Percentiles rank a stretch among this genome's conserved stretches.
Evolutionary conservation across 169 alveolate genomes (phyloP).

Genomic region (Neospora caninum): DNA sequence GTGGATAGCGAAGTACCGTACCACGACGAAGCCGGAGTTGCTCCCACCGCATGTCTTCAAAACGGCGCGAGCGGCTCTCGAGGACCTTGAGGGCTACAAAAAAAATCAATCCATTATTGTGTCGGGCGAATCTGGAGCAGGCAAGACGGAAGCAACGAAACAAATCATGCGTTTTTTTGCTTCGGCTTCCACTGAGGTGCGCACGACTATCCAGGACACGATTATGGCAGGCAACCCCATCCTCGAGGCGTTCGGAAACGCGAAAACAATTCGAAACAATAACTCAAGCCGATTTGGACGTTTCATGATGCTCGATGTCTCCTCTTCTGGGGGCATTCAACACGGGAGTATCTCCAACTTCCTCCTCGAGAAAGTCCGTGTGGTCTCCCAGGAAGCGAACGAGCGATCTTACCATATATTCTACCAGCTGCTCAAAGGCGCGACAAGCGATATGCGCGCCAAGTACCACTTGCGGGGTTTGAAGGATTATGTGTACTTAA

Average conservation of each 20-base stretch:
- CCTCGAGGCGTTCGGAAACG: conserved; percentile 92
- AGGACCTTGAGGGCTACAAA: conserved; percentile 38
- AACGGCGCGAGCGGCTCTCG: conserved; percentile 75
- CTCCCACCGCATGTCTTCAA: conserved; percentile 86
- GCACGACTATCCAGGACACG: conserved; percentile 66
- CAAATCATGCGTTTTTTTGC: conserved; percentile 70
- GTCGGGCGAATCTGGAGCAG: conserved; percentile 97
- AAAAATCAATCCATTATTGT: conserved; percentile 59
- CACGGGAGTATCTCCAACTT: conserved; percentile 87
- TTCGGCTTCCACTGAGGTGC: background rate
- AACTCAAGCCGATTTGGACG: conserved; percentile 93
- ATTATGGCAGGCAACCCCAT: conserved; percentile 88
- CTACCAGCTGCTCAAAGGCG: conserved; percentile 94
- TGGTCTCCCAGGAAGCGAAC: conserved; percentile 85
- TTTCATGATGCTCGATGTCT: conserved; percentile 91
- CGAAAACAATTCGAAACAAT: conserved; percentile 90
- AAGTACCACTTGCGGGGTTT: conserved; percentile 78
- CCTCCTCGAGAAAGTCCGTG: conserved; percentile 96
- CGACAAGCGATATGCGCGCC: conserved; percentile 79
- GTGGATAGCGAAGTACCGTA: conserved; percentile 81
- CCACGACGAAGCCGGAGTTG: conserved; percentile 71
- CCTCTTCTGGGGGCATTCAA: conserved; percentile 76
- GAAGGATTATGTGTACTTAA: conserved; percentile 79
- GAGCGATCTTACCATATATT: conserved; percentile 97
- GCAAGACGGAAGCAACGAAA: conserved; percentile 96